Evolutionary conservation across 345 rosid genomes (phyloP).

Genomic region (Diplotaxis tenuifolia): DNA sequence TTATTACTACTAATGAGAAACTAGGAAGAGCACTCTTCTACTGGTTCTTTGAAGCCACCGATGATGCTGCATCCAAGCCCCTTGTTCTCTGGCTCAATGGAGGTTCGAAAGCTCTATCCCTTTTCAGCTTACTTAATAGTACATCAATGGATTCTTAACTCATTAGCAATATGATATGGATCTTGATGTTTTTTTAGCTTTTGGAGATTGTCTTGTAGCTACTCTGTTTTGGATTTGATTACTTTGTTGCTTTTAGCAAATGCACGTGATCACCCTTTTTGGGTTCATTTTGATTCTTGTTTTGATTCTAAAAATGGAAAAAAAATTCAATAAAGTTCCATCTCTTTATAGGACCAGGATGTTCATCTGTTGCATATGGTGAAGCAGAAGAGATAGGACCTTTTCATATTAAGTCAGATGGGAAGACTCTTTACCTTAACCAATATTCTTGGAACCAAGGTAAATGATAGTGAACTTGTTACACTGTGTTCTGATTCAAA

Average conservation of each 20-base stretch:
- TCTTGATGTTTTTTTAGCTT: not conserved
- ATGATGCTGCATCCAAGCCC: conserved; percentile 80
- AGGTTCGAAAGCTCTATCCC: conserved; percentile 42
- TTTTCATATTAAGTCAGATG: conserved; percentile 75
- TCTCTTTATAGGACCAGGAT: conserved; percentile 75
- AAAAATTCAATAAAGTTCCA: not conserved
- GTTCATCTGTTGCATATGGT: conserved; percentile 86
- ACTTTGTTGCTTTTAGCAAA: conserved; percentile 6
- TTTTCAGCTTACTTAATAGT: not conserved
- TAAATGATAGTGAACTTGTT: conserved; percentile 19
- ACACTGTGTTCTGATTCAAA: not conserved
- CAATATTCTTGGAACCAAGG: conserved; percentile 96
- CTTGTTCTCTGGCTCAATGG: conserved; percentile 90
- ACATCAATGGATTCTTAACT: not conserved
- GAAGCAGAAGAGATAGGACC: conserved; percentile 95
- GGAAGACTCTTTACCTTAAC: conserved; percentile 73
- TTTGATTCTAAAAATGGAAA: not conserved
- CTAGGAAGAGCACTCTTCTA: conserved; percentile 78
- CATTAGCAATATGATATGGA: not conserved
- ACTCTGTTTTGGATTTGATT: not conserved
- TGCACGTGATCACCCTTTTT: conserved; percentile 4
- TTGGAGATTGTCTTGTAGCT: conserved; percentile 1
- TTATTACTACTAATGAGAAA: conserved; percentile 59
- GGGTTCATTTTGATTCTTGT: not conserved
- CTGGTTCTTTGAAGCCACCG: conserved; percentile 76